Percentiles rank a stretch among this genome's conserved stretches.
Conservation (phyloP, 176 grass and related monocot species). For the Bonia amplexicaulis region DNA sequence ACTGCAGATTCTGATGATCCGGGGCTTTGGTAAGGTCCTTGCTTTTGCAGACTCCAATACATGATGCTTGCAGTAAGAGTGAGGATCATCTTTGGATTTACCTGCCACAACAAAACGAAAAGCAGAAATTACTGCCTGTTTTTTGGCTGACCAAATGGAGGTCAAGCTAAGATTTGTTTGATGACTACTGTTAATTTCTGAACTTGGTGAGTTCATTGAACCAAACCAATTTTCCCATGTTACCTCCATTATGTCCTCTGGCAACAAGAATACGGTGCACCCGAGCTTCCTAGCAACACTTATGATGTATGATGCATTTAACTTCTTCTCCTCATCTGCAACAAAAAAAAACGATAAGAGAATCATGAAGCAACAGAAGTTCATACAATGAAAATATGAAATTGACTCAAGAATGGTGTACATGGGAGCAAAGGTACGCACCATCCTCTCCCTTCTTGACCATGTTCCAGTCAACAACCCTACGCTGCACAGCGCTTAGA, state of each 20-base stretch:
- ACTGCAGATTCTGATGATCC: slow-evolving; percentile 2
- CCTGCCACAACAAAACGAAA: slow-evolving; percentile 29
- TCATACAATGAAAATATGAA: not conserved
- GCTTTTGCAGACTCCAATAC: slow-evolving; percentile 78
- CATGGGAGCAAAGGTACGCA: slow-evolving; percentile 7
- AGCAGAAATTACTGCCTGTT: not conserved
- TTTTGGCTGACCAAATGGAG: not conserved
- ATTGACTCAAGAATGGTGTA: not conserved
- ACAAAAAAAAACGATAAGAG: not conserved
- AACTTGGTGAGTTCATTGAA: not conserved
- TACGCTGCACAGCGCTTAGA: slow-evolving; percentile 72
- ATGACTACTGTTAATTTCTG: not conserved
- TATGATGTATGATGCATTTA: slow-evolving; percentile 94
- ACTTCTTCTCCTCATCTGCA: slow-evolving; percentile 80
- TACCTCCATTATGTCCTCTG: slow-evolving; percentile 99
- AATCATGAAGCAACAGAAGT: not conserved
- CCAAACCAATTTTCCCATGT: not conserved
- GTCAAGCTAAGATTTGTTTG: not conserved
- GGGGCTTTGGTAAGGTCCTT: slow-evolving; percentile 40
- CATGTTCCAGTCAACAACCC: slow-evolving; percentile 72
- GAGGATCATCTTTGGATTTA: slow-evolving; percentile 95
- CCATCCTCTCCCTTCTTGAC: slow-evolving; percentile 91
- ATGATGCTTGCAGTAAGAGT: slow-evolving; percentile 84
- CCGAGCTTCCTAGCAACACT: slow-evolving; percentile 93
- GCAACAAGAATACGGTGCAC: slow-evolving; percentile 85